Evolutionary conservation across 177 flowering plant genomes (phyloP), one percentile per base, ranked within the genome.

Genomic region (Vitis hybrid): DNA sequence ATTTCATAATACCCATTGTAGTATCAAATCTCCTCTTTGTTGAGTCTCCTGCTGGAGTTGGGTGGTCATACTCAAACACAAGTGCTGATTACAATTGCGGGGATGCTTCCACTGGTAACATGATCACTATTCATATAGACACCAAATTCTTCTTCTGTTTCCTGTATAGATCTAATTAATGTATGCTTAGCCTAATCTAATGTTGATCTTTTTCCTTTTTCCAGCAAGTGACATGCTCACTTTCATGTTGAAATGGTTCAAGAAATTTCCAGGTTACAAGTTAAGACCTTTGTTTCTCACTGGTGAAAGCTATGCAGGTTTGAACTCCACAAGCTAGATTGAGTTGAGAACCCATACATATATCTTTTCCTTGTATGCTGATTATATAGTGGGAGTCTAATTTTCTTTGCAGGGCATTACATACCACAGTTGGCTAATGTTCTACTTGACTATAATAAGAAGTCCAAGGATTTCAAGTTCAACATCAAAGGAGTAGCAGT

Each of bases 271-370:
- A 11, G 75, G 78, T 62, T 87, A 76, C 76, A 84, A 81, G 74
- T 68, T 89, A 14, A 80, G 89, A 51, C 89, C 81, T 63, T 76
- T 95, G 66, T 90, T 86, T 75, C 98, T 93, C 20, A 91, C 98
- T 1, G 97, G 99, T 72, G 99, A 95, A 81, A 95, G 98, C 84
- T 95, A 95, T 84, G 97, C 99, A 81, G 99, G 99, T 95, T 39
- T 39, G 45, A 39, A 39, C 45, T 39, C 45, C 45, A 39, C 7
- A 5, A 7, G 45, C 45, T 39, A 39, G 8, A 39, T 39, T 39
- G 45, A 11, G 8, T 39, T 39, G 7, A 39, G 0, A 39, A 5
- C 8, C 45, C 8, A 39, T 39, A 16, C 56, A 14, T 53, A 5
- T 16, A 13, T 14, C 7, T n/a, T 14, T 53, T 53, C 5, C 15